These are phyloP conservation scores for Daldinia sp. DNA, from an alignment of 2,329 filamentous ascomycete genomes.

Conservation along the genomic window DNA sequence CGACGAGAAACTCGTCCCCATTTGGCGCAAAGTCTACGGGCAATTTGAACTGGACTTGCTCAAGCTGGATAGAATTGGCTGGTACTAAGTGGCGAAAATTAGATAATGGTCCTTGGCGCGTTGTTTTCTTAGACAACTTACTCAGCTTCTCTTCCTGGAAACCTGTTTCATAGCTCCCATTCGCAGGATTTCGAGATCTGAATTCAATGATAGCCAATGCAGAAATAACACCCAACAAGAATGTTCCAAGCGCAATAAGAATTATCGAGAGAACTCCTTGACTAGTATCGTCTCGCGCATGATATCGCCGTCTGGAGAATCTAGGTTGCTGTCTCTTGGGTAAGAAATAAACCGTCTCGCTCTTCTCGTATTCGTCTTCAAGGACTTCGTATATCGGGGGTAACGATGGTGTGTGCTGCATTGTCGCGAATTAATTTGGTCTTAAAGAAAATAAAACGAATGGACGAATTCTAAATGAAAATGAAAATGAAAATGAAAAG, in stretches of 20 bases:
- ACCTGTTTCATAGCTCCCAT: not conserved
- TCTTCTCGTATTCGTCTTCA: conserved; percentile 5
- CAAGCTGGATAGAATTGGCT: not conserved
- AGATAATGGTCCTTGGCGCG: not conserved
- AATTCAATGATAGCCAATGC: not conserved
- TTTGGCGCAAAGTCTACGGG: not conserved
- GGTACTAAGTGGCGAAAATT: not conserved
- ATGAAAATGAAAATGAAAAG: not conserved
- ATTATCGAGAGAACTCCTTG: conserved; percentile 7
- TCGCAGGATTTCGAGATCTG: not conserved
- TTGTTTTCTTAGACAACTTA: not conserved
- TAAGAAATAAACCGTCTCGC: conserved; percentile 6
- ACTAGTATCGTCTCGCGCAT: not conserved
- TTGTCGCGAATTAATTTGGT: not conserved
- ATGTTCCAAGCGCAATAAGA: not conserved
- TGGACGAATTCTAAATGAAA: not conserved
- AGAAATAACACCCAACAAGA: conserved; percentile 1
- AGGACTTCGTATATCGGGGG: conserved; percentile 5
- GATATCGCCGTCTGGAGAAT: not conserved
- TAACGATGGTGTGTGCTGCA: not conserved
- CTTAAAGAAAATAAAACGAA: not conserved
- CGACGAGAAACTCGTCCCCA: conserved; percentile 4
- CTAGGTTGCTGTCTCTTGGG: not conserved
- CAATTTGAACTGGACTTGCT: conserved; percentile 12
- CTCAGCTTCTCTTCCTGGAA: conserved; percentile 1